These are phyloP conservation scores for Solanum gracilifrons DNA, from an alignment of 257 asterid genomes.

Conservation along the genomic window DNA sequence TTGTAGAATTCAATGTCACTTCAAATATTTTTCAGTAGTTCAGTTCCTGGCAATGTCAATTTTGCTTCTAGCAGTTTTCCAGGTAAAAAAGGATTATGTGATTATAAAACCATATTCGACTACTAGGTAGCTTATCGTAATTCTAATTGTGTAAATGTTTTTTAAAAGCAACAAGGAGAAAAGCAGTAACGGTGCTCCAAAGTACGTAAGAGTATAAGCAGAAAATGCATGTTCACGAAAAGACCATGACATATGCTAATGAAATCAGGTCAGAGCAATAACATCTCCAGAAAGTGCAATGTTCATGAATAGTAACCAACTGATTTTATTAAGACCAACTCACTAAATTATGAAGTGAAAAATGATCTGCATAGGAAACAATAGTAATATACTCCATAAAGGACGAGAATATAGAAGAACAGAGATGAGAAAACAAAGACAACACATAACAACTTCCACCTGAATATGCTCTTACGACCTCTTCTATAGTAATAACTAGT, in stretches of 20 bases:
- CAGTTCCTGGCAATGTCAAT: conserved; percentile 32
- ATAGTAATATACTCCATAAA: neutral
- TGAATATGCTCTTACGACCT: neutral
- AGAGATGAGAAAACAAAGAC: neutral
- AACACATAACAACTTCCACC: neutral
- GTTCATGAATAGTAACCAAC: neutral
- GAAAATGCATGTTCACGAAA: conserved; percentile 13
- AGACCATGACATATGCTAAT: conserved; percentile 24
- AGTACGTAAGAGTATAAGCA: neutral
- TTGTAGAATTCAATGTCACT: neutral
- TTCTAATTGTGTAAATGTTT: conserved; percentile 12
- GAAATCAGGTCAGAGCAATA: conserved; percentile 43
- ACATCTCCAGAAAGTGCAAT: conserved; percentile 42
- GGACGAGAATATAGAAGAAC: neutral
- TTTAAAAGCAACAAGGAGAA: conserved; percentile 3
- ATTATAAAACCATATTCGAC: conserved; percentile 25
- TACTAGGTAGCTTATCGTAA: conserved; percentile 15
- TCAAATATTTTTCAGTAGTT: conserved; percentile 9
- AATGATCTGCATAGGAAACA: neutral
- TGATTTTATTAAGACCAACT: neutral
- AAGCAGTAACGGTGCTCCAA: neutral
- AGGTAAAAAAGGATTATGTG: conserved; percentile 32
- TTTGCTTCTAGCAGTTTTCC: conserved; percentile 26
- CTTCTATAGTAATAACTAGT: neutral
- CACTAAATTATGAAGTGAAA: neutral